Evolutionary conservation across 2,329 filamentous ascomycete genomes (phyloP).

Genomic region (Colletotrichum incanum): DNA sequence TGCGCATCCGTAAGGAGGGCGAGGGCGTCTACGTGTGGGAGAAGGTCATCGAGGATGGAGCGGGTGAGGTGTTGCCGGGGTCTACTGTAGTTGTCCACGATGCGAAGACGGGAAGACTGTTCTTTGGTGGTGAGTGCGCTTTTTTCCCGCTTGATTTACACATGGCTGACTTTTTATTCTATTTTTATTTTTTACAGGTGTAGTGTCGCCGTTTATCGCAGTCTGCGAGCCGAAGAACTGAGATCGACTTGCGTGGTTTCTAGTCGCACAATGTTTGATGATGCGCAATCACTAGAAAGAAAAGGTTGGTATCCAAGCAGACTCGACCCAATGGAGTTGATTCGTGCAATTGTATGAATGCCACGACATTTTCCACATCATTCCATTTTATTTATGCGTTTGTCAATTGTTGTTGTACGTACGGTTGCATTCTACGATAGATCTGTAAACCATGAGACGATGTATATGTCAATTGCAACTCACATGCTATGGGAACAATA

Average conservation of each 20-base stretch:
- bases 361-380: not conserved
- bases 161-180: slow-evolving; percentile 1
- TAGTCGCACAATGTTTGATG: not conserved
- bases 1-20: slow-evolving; percentile 45
- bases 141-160: no score
- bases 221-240: slow-evolving; percentile 44
- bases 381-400: not conserved
- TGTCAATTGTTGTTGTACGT: not conserved
- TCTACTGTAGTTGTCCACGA: slow-evolving; percentile 49
- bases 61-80: slow-evolving; percentile 47
- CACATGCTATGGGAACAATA: not conserved
- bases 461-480: not conserved
- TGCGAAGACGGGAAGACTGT: slow-evolving; percentile 49
- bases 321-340: not conserved
- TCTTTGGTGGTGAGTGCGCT: slow-evolving; percentile 47
- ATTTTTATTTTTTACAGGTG: slow-evolving; percentile 40
- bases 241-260: not conserved
- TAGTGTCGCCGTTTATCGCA: slow-evolving; percentile 45
- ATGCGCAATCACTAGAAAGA: not conserved
- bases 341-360: not conserved
- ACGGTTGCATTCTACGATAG: not conserved
- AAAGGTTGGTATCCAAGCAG: not conserved
- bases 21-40: slow-evolving; percentile 43
- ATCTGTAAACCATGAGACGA: not conserved
- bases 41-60: slow-evolving; percentile 49